Base-by-base conservation (phyloP, 1,139 yeast genomes). In the Lodderomyces metapsilosis region DNA sequence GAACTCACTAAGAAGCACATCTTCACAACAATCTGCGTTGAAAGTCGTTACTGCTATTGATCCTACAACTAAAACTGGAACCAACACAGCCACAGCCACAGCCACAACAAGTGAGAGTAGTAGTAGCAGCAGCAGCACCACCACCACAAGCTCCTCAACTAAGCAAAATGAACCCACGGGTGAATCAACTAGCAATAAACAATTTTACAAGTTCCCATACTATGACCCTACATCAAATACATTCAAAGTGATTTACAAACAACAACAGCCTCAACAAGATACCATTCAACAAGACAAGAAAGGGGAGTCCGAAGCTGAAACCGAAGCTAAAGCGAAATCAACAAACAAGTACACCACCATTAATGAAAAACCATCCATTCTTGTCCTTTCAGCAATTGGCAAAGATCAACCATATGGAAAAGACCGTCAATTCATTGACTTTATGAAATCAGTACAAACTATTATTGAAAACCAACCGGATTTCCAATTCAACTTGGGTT, bases 361-460 rank as follows among this genome's bases (percentile, higher is more conserved):
- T 17, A 40, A 43, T 12, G 15, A 36, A 22, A 6, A 37, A 16
- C 52, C 58, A 24, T 49, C 64, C 3, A 46, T 64, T 5, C 40
- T 62, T 12, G 41, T 62, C 3, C 42, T 64, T 25, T 51, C 61
- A 18, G 49, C 60, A 2, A 53, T 68, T 12, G 66, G 61, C 2
- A 54, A 52, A 18, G 41, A 47, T 12, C 44, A 48, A 10, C 60
- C 69, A 21, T 68, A 66, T 42, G 73, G 74, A 1, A 40, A 42
- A 10, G 58, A 47, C 5, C 52, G 62, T 27, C 42, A 39, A 9
- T 54, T 68, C 35, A 41, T 32, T 1, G 61, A 60, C 34, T 60
- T 64, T 30, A 51, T 64, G 31, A 34, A 49, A 1, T 57, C 68
- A 1, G 43, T 68, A 5, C 36, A 44, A 10, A 41, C 54, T 4